A percentile compares a stretch with the other conserved stretches of the same genome.
Evolutionary conservation across 2,329 filamentous ascomycete species (phyloP).

Genomic region (Fusarium sp.): DNA sequence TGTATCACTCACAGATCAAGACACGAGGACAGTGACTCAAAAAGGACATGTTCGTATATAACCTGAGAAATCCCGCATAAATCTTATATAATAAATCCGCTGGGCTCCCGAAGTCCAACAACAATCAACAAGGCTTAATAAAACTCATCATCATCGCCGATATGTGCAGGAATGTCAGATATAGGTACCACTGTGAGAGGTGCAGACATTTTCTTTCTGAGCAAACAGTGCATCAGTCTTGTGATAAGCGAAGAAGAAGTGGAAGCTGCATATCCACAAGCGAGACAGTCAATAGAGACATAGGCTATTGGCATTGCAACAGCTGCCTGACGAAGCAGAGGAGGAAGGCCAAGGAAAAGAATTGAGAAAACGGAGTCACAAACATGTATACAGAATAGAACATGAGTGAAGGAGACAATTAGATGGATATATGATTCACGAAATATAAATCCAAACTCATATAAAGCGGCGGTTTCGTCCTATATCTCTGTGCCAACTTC

Average conservation of each 20-base stretch:
- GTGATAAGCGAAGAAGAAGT: neutral
- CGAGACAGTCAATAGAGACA: too few relatives aligned
- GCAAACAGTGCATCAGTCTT: neutral
- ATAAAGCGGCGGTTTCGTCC: neutral
- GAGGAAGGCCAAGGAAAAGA: neutral
- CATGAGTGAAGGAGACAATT: neutral
- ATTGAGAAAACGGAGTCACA: neutral
- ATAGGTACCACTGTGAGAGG: neutral
- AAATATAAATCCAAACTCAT: neutral
- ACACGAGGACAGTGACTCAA: neutral
- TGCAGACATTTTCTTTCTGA: neutral
- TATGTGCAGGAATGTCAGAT: neutral
- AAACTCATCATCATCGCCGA: too few relatives aligned
- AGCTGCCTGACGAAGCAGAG: neutral
- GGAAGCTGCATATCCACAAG: neutral
- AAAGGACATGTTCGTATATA: neutral
- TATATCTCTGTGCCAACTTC: rapidly evolving
- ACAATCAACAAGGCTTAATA: neutral
- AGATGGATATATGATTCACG: neutral
- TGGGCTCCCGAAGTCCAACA: neutral
- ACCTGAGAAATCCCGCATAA: neutral
- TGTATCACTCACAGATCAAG: neutral
- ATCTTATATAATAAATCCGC: neutral
- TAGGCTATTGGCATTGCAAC: neutral
- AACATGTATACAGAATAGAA: too few relatives aligned